Evolutionary conservation across 1,284 basidiomycete genomes (phyloP).

Genomic region (Cryptococcus hybrid): DNA sequence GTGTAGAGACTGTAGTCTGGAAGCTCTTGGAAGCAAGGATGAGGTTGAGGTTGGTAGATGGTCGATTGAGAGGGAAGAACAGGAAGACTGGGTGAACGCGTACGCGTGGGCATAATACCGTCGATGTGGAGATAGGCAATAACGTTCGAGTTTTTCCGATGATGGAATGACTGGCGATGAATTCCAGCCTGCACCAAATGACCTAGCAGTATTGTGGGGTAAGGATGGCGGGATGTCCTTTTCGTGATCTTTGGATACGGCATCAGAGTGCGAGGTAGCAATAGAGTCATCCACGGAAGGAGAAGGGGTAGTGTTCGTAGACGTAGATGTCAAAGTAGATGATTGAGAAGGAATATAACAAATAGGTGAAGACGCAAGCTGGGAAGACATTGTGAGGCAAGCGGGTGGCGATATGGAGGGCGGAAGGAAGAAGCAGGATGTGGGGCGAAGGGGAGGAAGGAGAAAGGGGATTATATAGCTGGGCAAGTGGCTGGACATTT

Average conservation of each 20-base stretch:
- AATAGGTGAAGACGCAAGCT: neutral
- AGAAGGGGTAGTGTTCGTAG: neutral
- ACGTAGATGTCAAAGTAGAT: neutral
- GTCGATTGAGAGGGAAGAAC: slow-evolving; percentile 3
- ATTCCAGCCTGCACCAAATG: slow-evolving; percentile 18
- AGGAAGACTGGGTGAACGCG: slow-evolving; percentile 9
- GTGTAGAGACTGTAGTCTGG: neutral
- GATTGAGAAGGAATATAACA: neutral
- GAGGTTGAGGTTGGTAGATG: neutral
- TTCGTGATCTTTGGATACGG: neutral
- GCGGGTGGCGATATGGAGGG: no score
- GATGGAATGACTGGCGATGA: slow-evolving; percentile 2
- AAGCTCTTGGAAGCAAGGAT: slow-evolving; percentile 3
- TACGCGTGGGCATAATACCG: neutral
- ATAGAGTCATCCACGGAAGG: neutral
- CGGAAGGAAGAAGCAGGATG: no score
- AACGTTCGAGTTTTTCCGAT: neutral
- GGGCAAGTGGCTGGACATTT: no score
- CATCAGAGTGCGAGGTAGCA: neutral
- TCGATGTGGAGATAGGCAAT: neutral
- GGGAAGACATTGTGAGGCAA: no score
- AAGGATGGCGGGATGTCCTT: neutral
- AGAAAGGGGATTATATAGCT: no score
- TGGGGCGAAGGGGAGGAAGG: no score
- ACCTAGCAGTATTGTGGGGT: slow-evolving; percentile 1